A percentile compares a stretch with the other conserved stretches of the same genome.
Evolutionary conservation across 371 early-diverging fungal genomes (phyloP).

Genomic region (Syncephalastrum monosporum): DNA sequence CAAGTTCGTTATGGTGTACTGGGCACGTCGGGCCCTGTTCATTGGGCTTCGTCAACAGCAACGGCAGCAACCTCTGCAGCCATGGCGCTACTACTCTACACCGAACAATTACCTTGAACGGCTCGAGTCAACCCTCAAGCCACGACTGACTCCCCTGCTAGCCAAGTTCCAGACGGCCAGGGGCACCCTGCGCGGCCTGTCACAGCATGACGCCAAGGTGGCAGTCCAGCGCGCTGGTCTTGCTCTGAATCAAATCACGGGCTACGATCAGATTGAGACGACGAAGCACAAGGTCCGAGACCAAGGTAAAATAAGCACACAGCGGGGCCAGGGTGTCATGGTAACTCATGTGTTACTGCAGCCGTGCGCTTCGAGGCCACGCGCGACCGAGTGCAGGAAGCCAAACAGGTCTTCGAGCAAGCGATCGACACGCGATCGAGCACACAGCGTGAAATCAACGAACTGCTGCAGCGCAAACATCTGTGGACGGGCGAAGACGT

Average conservation of each 20-base stretch:
- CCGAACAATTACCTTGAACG: constrained; percentile 20
- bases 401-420: constrained; percentile 70
- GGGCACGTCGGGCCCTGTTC: too few species aligned
- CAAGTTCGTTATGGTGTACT: too few species aligned
- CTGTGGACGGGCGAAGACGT: constrained; percentile 87
- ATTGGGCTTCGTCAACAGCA: too few species aligned
- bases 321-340: not conserved
- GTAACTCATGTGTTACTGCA: not conserved
- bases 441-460: constrained; percentile 87
- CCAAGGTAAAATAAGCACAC: constrained; percentile 48
- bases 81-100: not conserved
- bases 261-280: constrained; percentile 75
- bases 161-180: constrained; percentile 26
- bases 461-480: constrained; percentile 85
- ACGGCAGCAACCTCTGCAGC: constrained; percentile 3
- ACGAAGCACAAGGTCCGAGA: constrained; percentile 72
- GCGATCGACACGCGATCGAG: constrained; percentile 69
- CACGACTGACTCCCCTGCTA: constrained; percentile 30
- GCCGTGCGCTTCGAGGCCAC: constrained; percentile 45
- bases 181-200: constrained; percentile 28
- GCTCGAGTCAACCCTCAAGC: constrained; percentile 27
- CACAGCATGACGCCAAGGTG: constrained; percentile 49
- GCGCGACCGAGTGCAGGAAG: constrained; percentile 55
- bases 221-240: constrained; percentile 46
- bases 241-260: constrained; percentile 78